Evolutionary conservation across 192 early-diverging fungal species (phyloP), one percentile per base, ranked within the genome.

Genomic region (Jimgerdemannia flammicorona): DNA sequence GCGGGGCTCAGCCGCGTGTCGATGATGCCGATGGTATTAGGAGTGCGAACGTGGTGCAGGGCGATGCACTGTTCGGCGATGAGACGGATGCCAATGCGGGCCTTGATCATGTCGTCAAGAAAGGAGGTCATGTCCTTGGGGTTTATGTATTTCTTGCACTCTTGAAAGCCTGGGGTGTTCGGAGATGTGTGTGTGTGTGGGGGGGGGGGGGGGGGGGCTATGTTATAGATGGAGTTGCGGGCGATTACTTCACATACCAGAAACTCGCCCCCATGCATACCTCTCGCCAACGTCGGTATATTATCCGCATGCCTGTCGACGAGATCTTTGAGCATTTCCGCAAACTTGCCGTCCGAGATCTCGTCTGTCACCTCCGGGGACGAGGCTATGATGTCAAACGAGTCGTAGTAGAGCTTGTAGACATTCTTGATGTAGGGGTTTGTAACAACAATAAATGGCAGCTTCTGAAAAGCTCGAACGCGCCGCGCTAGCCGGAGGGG

Each of bases 371-470:
- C 87, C 49, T 86, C 84, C 3, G 95, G 91, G 66, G 93, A 90
- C 1, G 84, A 78, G 14, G 86, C 85, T 3, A 98, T 81, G 6
- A 74, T 84, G 70, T 92, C 91, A 74, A 95, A 92, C 14, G 94
- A 92, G 70, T 92, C 88, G 72, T 87, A 90, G 75, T 94, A 95
- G 17, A 95, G 90, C 68, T 88, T 82, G 80, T 97, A 97, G 14
- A 97, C 90, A 54, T 84, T 83, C 59, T 91, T 85, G 70, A 99
- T 96, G 76, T 95, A 88, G 3, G 97, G 97, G 80, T 99, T 99
- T 66, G 94, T 95, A 71, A 95, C 97, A 44, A 99, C 96, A 68
- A 99, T 99, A 78, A 96, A 98, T 0, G 96, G 96, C 44, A 97
- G 85, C 66, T 89, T 92, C 81, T 98, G 94, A 68, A 98, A 90